Conservation (phyloP, 2,329 filamentous ascomycete genomes). For the Periconia sp. region DNA sequence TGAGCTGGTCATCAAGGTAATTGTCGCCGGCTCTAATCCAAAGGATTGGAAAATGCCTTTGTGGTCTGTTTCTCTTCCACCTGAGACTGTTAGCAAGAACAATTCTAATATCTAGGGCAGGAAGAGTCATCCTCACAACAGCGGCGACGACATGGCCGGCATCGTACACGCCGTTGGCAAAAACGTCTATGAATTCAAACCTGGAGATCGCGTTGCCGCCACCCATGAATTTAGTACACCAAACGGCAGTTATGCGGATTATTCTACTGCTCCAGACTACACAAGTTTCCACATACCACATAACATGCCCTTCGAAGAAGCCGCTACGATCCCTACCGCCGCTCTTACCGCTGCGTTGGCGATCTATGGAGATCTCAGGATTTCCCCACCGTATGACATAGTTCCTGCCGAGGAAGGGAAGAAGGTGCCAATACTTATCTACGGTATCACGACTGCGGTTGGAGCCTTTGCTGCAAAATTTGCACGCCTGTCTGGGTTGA, state of each 20-base stretch:
- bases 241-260: constrained; percentile 66
- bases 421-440: constrained; percentile 42
- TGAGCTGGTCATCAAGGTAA: constrained; percentile 47
- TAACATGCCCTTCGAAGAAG: constrained; percentile 58
- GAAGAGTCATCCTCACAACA: constrained; percentile 45
- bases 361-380: constrained; percentile 50
- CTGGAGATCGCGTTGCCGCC: constrained; percentile 63
- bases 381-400: constrained; percentile 31
- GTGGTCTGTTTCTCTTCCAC: too few relatives aligned
- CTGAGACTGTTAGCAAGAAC: constrained; percentile 36
- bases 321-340: constrained; percentile 54
- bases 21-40: constrained; percentile 50
- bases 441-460: constrained; percentile 50
- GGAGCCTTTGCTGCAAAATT: constrained; percentile 51
- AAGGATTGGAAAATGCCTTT: constrained; percentile 53
- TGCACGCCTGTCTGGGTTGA: constrained; percentile 46
- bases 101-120: constrained; percentile 20
- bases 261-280: constrained; percentile 61
- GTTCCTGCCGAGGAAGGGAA: not conserved
- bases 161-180: constrained; percentile 61
- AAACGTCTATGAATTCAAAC: constrained; percentile 63
- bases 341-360: constrained; percentile 55
- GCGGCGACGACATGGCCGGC: constrained; percentile 63
- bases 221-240: constrained; percentile 61
- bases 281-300: constrained; percentile 64